A percentile compares a stretch with the other conserved stretches of the same genome.
Conservation (phyloP, 83 land plant species). For the Picea engelmannii region DNA sequence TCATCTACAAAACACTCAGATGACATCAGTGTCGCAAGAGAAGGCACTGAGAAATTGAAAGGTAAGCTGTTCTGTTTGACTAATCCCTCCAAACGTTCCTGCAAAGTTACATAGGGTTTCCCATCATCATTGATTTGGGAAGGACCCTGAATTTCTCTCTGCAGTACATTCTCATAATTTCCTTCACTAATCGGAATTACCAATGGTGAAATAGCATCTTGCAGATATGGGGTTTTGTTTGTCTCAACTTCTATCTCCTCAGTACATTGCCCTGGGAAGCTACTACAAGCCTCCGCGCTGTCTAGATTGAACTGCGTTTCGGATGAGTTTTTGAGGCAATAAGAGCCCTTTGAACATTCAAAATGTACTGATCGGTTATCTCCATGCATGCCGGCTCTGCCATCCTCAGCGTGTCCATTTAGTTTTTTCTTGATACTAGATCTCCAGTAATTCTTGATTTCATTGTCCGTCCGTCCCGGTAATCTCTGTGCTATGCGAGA, state of each 20-base stretch:
- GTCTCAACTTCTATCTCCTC: neutral
- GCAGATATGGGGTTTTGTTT: no score
- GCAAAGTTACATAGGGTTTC: neutral
- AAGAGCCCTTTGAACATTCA: no score
- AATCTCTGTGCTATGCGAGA: neutral
- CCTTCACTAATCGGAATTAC: neutral
- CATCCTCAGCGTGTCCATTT: no score
- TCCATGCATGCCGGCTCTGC: no score
- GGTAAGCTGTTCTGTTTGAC: neutral
- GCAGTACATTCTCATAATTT: no score
- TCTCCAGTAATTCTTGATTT: slow-evolving; percentile 5
- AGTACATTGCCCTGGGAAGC: neutral
- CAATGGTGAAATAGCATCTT: neutral
- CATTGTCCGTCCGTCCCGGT: neutral
- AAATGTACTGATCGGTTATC: no score
- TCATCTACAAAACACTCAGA: neutral
- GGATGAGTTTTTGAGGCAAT: no score
- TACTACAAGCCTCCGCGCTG: neutral
- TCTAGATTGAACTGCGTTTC: no score
- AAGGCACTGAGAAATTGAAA: no score
- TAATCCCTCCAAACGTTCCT: neutral
- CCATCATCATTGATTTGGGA: no score
- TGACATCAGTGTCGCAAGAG: no score
- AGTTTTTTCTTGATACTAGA: neutral
- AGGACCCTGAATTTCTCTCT: no score